These are phyloP conservation scores for Rosa lucieae DNA, from an alignment of 306 rosid genomes.

Conservation along the genomic window DNA sequence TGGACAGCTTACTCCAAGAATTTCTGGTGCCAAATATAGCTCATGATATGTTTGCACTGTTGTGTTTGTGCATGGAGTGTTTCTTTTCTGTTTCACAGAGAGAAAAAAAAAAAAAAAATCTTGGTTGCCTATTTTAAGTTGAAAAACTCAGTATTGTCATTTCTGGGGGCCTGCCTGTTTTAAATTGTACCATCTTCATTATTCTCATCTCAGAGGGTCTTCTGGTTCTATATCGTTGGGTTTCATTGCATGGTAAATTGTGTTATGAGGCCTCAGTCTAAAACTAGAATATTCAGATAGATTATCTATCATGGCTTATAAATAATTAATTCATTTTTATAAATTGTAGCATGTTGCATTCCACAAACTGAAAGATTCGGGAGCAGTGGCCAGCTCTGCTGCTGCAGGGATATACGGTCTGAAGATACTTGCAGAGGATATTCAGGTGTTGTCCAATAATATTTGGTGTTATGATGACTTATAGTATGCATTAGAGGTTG, in stretches of 20 bases:
- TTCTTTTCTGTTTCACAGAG: neutral
- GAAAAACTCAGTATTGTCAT: neutral
- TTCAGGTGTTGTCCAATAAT: slow-evolving; percentile 59
- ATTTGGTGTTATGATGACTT: slow-evolving; percentile 13
- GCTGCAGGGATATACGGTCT: slow-evolving; percentile 85
- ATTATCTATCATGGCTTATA: slow-evolving; percentile 13
- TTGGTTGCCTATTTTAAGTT: neutral
- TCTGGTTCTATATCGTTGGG: neutral
- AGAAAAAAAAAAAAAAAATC: neutral
- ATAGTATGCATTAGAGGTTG: slow-evolving; percentile 16
- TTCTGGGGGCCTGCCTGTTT: neutral
- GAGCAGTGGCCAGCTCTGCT: slow-evolving; percentile 90
- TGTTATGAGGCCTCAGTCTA: neutral
- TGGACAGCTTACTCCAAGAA: slow-evolving; percentile 8
- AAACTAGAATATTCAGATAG: neutral
- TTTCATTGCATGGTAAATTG: neutral
- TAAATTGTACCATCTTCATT: neutral
- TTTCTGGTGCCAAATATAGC: neutral
- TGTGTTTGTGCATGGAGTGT: neutral
- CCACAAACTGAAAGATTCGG: slow-evolving; percentile 67
- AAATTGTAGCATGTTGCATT: slow-evolving; percentile 67
- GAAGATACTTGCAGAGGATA: slow-evolving; percentile 76
- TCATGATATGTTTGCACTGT: neutral
- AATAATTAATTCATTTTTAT: slow-evolving; percentile 22
- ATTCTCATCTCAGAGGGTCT: neutral